phyloP scores from a whole-genome alignment of 768 basidiomycete genomes.

The Scleroderma citrinum region DNA sequence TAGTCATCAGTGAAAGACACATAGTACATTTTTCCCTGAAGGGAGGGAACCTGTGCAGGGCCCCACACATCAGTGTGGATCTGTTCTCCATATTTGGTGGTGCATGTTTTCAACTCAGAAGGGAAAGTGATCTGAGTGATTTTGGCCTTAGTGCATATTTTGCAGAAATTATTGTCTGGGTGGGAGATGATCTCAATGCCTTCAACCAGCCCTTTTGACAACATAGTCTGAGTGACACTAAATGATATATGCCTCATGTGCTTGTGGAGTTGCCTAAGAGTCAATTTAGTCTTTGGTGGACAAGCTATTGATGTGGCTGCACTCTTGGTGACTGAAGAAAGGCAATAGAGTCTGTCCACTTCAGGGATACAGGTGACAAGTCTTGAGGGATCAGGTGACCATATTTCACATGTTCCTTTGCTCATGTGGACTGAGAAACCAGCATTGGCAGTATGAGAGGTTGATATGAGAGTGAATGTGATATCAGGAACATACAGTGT shows the following conservation, averaged over 20 bases:
- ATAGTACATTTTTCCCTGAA: conserved; percentile 27
- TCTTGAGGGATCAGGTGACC: neutral
- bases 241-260: conserved; percentile 3
- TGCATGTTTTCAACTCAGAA: neutral
- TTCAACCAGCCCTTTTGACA: neutral
- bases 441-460: neutral
- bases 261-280: neutral
- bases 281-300: neutral
- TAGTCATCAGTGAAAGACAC: conserved; percentile 33
- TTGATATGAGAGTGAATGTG: conserved; percentile 3
- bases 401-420: conserved; percentile 1
- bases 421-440: neutral
- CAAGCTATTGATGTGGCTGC: neutral
- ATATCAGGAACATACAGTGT: neutral
- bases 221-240: neutral
- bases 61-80: conserved; percentile 30
- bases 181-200: neutral
- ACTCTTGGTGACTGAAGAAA: neutral
- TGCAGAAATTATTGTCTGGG: neutral
- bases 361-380: neutral
- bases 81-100: conserved; percentile 5
- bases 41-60: conserved; percentile 14
- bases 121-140: neutral
- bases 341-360: too few species aligned
- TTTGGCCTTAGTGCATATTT: conserved; percentile 3